Evolutionary conservation across 176 grass and related monocot species (phyloP).

Genomic region (Thalia dealbata): DNA sequence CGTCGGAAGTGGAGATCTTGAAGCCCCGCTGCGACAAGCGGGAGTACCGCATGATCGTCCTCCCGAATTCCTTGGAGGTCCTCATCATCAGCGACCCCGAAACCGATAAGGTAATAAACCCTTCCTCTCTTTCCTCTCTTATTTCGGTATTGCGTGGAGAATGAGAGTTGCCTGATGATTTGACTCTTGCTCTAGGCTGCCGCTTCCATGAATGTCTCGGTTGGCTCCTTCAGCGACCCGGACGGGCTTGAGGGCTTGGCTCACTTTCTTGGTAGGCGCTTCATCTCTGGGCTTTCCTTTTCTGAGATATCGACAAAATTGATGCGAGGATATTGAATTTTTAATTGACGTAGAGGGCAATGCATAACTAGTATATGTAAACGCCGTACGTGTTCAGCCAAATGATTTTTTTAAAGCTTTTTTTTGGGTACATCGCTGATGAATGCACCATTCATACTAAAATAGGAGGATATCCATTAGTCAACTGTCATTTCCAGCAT

Average conservation of each 20-base stretch:
- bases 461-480: too few species aligned
- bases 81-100: constrained; percentile 95
- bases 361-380: not conserved
- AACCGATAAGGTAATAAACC: constrained; percentile 56
- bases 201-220: constrained; percentile 79
- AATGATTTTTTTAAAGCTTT: too few species aligned
- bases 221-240: constrained; percentile 83
- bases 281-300: constrained; percentile 3
- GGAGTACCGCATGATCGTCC: constrained; percentile 74
- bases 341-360: not conserved
- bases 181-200: constrained; percentile 46
- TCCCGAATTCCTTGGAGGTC: constrained; percentile 62
- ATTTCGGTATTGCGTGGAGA: not conserved
- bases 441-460: too few species aligned
- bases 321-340: constrained; percentile 1
- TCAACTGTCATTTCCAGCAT: too few species aligned
- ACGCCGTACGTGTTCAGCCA: too few species aligned
- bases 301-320: not conserved
- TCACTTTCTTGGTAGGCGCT: constrained; percentile 71
- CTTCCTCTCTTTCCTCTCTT: not conserved
- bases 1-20: constrained; percentile 46
- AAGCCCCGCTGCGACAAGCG: constrained; percentile 76
- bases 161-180: not conserved
- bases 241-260: constrained; percentile 76
- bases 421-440: too few species aligned